Base-by-base conservation (phyloP, 2,329 filamentous ascomycete genomes). In the Aspergillus sp. region DNA sequence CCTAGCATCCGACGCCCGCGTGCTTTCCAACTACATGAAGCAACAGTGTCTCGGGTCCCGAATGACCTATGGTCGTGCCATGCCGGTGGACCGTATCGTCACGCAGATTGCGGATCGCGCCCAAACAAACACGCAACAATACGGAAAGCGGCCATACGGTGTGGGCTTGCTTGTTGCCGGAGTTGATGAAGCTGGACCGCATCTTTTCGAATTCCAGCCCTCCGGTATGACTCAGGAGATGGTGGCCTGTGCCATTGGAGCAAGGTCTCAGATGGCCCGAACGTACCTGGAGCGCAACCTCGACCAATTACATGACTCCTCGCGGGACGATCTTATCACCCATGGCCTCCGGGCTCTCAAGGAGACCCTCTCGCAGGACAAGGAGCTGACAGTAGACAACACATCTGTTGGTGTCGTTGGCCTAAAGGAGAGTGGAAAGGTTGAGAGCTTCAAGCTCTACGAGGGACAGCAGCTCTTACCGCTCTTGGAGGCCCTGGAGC, bases 21-120 rank as follows among this genome's bases (percentile, higher is more conserved):
- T 99, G 72, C 93, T 99, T 72, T 97, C 93, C 85, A 99, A 99
- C 87, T 99, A 97, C 85, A 98, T 99, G 94, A 98, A 97, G 85
- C 93, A 97, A 82, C 95, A 98, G 83, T 96, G 92, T 66, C 92
- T 99, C 74, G 91, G 92, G 74, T 94, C 95, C 73, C 93, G 94
- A 79, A 89, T 99, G 72, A 97, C 93, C 61, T 98, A 97, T 83
- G 94, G 92, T 81, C 93, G 95, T 69, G 89, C 93, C 69, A 95
- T 99, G 77, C 92, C 93, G 34, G 84, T 98, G 76, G 90, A 92
- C 74, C 90, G 91, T 66, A 92, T 98, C 72, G 93, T 97, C 69
- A 86, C 89, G 68, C 90, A 94, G 80, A 97, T 99, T 75, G 94
- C 91, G 71, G 93, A 97, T 79, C 95, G 96, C 80, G 95, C 95